phyloP scores from a whole-genome alignment of 139 green algal species.

The Marvania coccoides region DNA sequence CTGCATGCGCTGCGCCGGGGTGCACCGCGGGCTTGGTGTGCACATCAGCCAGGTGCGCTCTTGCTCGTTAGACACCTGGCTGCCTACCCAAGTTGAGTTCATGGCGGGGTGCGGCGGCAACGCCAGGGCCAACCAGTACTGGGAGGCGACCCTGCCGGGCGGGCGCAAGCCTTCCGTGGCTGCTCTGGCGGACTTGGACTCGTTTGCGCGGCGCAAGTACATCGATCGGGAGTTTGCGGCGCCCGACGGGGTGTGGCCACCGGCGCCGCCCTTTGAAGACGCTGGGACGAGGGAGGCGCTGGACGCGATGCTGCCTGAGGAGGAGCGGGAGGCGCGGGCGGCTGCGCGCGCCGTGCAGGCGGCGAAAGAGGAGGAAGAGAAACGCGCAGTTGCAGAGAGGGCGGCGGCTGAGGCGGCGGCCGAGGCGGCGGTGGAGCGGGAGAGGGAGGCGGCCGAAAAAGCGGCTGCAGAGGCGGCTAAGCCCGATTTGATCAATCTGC shows the following conservation, averaged over 20 bases:
- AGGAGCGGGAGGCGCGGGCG: not conserved
- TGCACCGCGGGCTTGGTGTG: slow-evolving; percentile 59
- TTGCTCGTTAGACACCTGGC: slow-evolving; percentile 55
- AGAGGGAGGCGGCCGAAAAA: not conserved
- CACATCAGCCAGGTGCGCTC: slow-evolving; percentile 68
- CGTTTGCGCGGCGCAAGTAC: slow-evolving; percentile 42
- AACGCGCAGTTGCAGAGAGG: slow-evolving; percentile 2
- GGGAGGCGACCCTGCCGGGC: slow-evolving; percentile 24
- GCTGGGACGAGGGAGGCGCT: not conserved
- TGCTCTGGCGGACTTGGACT: slow-evolving; percentile 25
- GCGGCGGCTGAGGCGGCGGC: not conserved
- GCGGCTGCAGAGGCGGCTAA: not conserved
- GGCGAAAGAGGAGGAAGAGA: not conserved
- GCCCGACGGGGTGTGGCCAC: slow-evolving; percentile 7
- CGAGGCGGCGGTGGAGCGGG: not conserved
- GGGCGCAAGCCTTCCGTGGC: slow-evolving; percentile 19
- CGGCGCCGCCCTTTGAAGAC: not conserved
- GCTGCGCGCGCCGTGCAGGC: not conserved
- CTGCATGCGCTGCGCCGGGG: slow-evolving; percentile 60
- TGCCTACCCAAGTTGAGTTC: slow-evolving; percentile 43
- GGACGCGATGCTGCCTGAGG: not conserved
- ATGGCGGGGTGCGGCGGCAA: slow-evolving; percentile 68
- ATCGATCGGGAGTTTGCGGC: not conserved
- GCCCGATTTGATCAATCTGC: slow-evolving; percentile 9
- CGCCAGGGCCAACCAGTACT: slow-evolving; percentile 34